These are phyloP conservation scores for Anastatica hierochuntica DNA, from an alignment of 345 rosid species.

Conservation along the genomic window DNA sequence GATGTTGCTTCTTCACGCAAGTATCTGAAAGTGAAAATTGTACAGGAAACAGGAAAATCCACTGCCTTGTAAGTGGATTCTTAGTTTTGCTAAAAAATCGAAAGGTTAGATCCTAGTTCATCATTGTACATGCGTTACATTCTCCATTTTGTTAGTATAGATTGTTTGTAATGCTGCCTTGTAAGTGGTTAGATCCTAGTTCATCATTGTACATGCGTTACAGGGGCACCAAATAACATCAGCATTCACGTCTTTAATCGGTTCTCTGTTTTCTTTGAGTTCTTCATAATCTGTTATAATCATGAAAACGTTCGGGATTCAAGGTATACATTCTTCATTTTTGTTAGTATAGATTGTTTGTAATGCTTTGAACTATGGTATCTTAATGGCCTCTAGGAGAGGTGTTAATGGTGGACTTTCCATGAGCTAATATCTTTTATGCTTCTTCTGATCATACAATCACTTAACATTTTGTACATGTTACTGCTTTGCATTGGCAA, in stretches of 20 bases:
- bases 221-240: background rate
- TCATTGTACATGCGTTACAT: too few species aligned
- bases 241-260: background rate
- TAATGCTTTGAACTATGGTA: too few species aligned
- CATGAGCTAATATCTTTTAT: background rate
- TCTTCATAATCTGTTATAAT: constrained; percentile 63
- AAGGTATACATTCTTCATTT: too few species aligned
- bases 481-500: constrained; percentile 36
- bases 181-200: constrained; percentile 42
- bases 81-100: constrained; percentile 30
- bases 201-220: too few species aligned
- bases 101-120: constrained; percentile 40
- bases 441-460: background rate
- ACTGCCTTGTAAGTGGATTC: constrained; percentile 35
- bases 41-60: constrained; percentile 61
- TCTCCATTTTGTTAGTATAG: background rate
- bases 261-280: constrained; percentile 16
- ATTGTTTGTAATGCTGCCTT: too few species aligned
- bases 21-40: too few species aligned
- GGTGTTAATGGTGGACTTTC: too few species aligned
- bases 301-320: constrained; percentile 62
- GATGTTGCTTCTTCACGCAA: background rate
- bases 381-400: too few species aligned
- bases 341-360: background rate
- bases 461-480: background rate